Percentiles rank a stretch among this genome's conserved stretches.
These are phyloP conservation scores for Penstemon eatonii DNA, from an alignment of 257 asterid genomes.

Conservation along the genomic window DNA sequence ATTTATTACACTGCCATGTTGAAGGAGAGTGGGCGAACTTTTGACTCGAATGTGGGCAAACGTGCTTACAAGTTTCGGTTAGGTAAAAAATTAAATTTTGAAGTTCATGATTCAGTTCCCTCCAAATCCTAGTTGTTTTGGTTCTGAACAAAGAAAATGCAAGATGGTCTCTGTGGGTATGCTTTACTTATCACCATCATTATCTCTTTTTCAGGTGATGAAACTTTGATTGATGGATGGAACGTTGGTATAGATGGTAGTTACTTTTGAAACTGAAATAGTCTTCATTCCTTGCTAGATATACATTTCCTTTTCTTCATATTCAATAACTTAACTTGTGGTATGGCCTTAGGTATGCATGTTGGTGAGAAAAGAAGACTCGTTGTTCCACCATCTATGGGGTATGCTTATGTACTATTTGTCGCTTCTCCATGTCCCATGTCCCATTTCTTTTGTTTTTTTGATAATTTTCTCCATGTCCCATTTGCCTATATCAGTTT, in stretches of 20 bases:
- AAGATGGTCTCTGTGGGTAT: constrained; percentile 2
- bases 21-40: constrained; percentile 59
- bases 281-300: background rate
- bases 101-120: background rate
- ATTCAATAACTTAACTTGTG: constrained; percentile 10
- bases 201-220: constrained; percentile 51
- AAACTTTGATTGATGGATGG: constrained; percentile 64
- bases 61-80: constrained; percentile 53
- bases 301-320: background rate
- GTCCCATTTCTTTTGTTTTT: too few species aligned
- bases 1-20: constrained; percentile 59
- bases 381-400: constrained; percentile 74
- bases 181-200: constrained; percentile 7
- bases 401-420: constrained; percentile 43
- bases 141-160: background rate
- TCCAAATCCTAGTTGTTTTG: background rate
- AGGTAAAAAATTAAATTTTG: constrained; percentile 43
- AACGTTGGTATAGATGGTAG: constrained; percentile 74
- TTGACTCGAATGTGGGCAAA: constrained; percentile 56
- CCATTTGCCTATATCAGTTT: background rate
- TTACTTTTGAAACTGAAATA: constrained; percentile 23
- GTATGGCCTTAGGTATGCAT: constrained; percentile 63
- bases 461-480: background rate
- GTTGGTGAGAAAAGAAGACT: constrained; percentile 90
- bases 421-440: background rate